These are phyloP conservation scores for Solanum chacoense DNA, from an alignment of 305 asterid genomes.

Conservation along the genomic window DNA sequence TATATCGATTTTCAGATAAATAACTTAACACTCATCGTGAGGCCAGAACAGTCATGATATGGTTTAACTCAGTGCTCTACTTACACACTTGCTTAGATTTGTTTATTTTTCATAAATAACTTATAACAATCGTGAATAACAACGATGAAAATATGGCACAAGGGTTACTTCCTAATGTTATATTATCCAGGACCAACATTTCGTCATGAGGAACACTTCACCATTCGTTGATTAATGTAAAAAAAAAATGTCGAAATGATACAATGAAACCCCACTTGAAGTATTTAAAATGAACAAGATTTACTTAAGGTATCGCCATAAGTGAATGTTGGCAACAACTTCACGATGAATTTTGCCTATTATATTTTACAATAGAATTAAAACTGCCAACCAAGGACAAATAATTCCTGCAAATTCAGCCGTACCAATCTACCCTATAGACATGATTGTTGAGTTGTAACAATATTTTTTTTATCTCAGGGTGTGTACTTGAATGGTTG, in stretches of 20 bases:
- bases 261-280: neutral
- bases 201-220: neutral
- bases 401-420: too few relatives aligned
- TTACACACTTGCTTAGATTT: neutral
- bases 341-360: neutral
- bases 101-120: neutral
- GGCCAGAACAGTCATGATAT: neutral
- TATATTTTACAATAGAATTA: too few relatives aligned
- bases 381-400: neutral
- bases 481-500: conserved; percentile 31
- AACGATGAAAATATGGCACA: neutral
- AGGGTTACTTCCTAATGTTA: neutral
- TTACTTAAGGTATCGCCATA: neutral
- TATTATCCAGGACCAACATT: neutral
- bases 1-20: too few relatives aligned
- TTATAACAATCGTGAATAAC: neutral
- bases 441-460: neutral
- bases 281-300: too few relatives aligned
- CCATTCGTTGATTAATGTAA: neutral
- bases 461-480: neutral
- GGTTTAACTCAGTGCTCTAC: neutral
- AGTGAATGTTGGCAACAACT: too few relatives aligned
- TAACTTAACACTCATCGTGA: neutral
- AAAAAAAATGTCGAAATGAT: neutral
- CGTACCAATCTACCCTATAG: neutral